These are phyloP conservation scores for Corrigiola litoralis DNA, from an alignment of 179 eudicot genomes.

Conservation along the genomic window DNA sequence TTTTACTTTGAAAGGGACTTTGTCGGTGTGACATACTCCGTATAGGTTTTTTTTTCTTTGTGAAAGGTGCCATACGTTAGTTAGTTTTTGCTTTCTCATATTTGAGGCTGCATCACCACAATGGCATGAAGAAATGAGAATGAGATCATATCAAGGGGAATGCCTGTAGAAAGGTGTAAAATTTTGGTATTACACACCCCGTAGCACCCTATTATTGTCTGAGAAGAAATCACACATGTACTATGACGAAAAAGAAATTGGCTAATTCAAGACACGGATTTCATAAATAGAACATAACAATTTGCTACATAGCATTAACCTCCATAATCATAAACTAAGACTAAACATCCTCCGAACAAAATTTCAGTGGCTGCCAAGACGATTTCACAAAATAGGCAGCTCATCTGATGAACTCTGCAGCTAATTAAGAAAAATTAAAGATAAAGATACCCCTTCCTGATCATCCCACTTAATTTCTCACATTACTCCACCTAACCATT, in stretches of 20 bases:
- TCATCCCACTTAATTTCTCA: conserved; percentile 1
- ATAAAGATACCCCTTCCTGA: not conserved
- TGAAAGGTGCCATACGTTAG: too few relatives aligned
- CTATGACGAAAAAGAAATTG: not conserved
- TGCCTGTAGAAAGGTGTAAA: too few relatives aligned
- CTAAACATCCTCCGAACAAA: conserved; percentile 16
- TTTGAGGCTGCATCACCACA: too few relatives aligned
- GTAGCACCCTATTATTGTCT: too few relatives aligned
- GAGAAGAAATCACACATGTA: too few relatives aligned
- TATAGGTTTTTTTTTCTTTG: too few relatives aligned
- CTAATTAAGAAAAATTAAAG: not conserved
- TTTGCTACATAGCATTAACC: not conserved
- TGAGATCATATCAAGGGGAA: too few relatives aligned
- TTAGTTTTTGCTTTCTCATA: too few relatives aligned
- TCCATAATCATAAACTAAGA: not conserved
- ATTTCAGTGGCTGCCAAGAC: conserved; percentile 26
- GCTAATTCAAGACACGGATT: not conserved
- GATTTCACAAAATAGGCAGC: conserved; percentile 16
- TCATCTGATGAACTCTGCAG: conserved; percentile 6
- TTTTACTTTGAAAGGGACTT: too few relatives aligned
- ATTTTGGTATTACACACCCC: too few relatives aligned
- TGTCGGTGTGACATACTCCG: too few relatives aligned
- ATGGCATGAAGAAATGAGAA: too few relatives aligned
- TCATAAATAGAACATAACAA: not conserved
- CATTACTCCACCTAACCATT: conserved; percentile 15